Evolutionary conservation across 257 asterid species (phyloP).

Genomic region (Nicotiana tomentosiformis): DNA sequence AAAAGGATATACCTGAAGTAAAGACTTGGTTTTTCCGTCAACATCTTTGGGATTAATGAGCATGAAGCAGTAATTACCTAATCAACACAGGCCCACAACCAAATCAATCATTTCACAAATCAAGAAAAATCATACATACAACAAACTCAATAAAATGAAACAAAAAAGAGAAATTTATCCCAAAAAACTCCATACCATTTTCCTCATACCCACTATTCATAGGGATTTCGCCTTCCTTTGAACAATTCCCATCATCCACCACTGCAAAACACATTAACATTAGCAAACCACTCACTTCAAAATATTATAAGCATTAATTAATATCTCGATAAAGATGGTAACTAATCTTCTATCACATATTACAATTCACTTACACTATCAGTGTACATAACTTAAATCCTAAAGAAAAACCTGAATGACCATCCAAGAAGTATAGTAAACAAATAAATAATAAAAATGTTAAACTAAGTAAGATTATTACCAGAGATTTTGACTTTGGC

Average conservation of each 20-base stretch:
- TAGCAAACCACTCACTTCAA: background rate
- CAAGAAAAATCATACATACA: background rate
- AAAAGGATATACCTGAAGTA: slow-evolving; percentile 51
- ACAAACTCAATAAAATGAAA: background rate
- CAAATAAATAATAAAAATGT: no score
- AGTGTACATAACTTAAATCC: no score
- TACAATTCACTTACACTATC: no score
- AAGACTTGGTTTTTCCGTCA: slow-evolving; percentile 42
- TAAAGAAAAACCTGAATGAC: no score
- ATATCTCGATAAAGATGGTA: no score
- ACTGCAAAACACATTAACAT: slow-evolving; percentile 25
- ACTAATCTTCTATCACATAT: no score
- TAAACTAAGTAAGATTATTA: background rate
- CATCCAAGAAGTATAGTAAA: no score
- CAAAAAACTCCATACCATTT: slow-evolving; percentile 31
- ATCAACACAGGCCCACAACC: background rate
- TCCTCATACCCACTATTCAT: slow-evolving; percentile 19
- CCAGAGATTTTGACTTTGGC: background rate
- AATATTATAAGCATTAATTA: background rate
- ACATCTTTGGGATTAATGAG: slow-evolving; percentile 74
- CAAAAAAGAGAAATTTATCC: background rate
- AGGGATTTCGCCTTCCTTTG: slow-evolving; percentile 9
- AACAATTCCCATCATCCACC: slow-evolving; percentile 25
- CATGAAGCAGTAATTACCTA: slow-evolving; percentile 54
- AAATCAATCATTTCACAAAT: slow-evolving; percentile 8